phyloP scores from a whole-genome alignment of 2,329 filamentous ascomycete genomes.

The Ophiostoma himal-ulmi region DNA sequence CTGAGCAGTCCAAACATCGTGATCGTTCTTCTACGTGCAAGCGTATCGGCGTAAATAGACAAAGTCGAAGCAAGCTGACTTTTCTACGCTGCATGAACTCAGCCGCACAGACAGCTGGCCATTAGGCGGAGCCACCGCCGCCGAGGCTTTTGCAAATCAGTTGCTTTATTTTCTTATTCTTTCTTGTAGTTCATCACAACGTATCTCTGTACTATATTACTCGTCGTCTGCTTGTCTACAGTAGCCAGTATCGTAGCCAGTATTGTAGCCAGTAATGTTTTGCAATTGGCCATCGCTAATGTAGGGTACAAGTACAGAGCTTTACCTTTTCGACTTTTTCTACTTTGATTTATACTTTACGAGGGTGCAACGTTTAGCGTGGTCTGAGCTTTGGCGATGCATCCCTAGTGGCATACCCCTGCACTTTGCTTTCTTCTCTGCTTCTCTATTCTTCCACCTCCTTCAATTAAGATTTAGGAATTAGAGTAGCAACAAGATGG shows the following conservation, averaged over 20 bases:
- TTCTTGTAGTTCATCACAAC: not conserved
- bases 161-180: not conserved
- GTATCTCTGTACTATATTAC: not conserved
- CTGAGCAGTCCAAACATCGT: not conserved
- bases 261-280: too few relatives aligned
- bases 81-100: not conserved
- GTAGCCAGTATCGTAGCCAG: too few relatives aligned
- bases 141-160: not conserved
- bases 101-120: not conserved
- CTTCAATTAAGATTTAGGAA: not conserved
- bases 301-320: too few relatives aligned
- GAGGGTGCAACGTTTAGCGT: not conserved
- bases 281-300: too few relatives aligned
- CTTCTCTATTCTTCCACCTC: not conserved
- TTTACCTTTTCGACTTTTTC: not conserved
- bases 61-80: not conserved
- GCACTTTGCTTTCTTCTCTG: not conserved
- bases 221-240: too few relatives aligned
- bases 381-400: not conserved
- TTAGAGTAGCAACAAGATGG: not conserved
- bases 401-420: not conserved
- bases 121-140: not conserved
- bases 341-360: slow-evolving; percentile 1
- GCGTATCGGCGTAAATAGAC: not conserved
- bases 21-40: not conserved